Percentiles rank a stretch among this genome's conserved stretches.
Conservation (phyloP, 192 early-diverging fungal species). For the Coemansia sp. region DNA sequence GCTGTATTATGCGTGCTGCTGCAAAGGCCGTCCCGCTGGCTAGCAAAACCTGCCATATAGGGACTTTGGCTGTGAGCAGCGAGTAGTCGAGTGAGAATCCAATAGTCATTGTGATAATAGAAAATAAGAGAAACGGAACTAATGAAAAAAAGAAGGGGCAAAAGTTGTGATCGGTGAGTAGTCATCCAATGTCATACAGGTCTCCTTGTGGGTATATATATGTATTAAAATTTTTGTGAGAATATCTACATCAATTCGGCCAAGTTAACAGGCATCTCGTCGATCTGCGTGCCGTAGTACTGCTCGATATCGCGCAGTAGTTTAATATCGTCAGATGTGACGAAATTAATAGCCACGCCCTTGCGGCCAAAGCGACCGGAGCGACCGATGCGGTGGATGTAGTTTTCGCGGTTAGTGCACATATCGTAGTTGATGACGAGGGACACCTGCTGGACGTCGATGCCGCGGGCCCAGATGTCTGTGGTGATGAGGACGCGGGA, state of each 20-base stretch:
- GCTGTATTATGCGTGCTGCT: neutral
- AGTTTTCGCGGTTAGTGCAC: constrained; percentile 93
- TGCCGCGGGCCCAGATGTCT: constrained; percentile 98
- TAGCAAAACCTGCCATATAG: constrained; percentile 39
- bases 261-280: constrained; percentile 54
- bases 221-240: neutral
- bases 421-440: constrained; percentile 98
- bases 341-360: constrained; percentile 99
- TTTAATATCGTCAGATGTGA: constrained; percentile 89
- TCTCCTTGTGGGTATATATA: neutral
- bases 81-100: constrained; percentile 1
- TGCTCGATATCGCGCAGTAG: constrained; percentile 97
- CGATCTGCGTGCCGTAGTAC: constrained; percentile 74
- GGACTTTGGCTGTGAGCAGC: constrained; percentile 10
- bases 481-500: constrained; percentile 97
- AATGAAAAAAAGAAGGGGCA: too few relatives aligned
- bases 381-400: constrained; percentile 98
- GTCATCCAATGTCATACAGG: neutral
- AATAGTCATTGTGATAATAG: neutral
- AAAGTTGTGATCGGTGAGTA: too few relatives aligned
- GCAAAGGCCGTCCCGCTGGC: constrained; percentile 23
- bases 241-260: constrained; percentile 30
- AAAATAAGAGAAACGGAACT: neutral
- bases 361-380: constrained; percentile 98
- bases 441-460: constrained; percentile 99